Conservation (phyloP, 768 basidiomycete genomes). For the Mycena alexandri region DNA sequence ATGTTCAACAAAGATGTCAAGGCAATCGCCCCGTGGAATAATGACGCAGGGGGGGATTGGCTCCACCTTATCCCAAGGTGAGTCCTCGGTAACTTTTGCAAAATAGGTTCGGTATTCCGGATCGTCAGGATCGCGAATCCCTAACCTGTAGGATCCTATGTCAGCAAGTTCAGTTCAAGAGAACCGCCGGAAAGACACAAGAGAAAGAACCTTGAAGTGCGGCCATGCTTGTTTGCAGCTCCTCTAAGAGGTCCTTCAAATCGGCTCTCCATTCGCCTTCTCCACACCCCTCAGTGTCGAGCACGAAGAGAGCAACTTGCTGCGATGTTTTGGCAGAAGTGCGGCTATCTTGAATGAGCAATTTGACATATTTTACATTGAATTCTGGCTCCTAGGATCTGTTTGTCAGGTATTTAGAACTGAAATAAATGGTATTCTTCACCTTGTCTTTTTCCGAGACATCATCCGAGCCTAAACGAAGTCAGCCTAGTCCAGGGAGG, state of each 20-base stretch:
- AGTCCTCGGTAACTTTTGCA: background rate
- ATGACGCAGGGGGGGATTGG: background rate
- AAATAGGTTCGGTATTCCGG: background rate
- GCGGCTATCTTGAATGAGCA: background rate
- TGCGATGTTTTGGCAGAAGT: background rate
- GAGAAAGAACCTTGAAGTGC: background rate
- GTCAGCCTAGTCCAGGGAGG: too few species aligned
- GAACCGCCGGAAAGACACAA: too few species aligned
- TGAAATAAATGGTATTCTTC: background rate
- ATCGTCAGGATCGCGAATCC: background rate
- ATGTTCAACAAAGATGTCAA: conserved; percentile 1
- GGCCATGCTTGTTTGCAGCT: background rate
- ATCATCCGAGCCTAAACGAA: too few species aligned
- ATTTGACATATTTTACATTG: background rate
- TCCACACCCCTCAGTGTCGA: background rate
- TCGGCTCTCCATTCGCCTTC: conserved; percentile 8
- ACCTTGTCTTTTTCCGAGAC: too few species aligned
- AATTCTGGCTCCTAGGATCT: background rate
- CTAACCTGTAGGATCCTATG: too few species aligned
- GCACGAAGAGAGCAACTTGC: background rate
- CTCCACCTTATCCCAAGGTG: background rate
- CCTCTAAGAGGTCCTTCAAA: background rate
- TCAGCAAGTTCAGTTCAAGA: too few species aligned
- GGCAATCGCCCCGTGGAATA: background rate
- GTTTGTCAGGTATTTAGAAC: too few species aligned